phyloP scores from a whole-genome alignment of 2,329 filamentous ascomycete species.

The Nakataea oryzae region DNA sequence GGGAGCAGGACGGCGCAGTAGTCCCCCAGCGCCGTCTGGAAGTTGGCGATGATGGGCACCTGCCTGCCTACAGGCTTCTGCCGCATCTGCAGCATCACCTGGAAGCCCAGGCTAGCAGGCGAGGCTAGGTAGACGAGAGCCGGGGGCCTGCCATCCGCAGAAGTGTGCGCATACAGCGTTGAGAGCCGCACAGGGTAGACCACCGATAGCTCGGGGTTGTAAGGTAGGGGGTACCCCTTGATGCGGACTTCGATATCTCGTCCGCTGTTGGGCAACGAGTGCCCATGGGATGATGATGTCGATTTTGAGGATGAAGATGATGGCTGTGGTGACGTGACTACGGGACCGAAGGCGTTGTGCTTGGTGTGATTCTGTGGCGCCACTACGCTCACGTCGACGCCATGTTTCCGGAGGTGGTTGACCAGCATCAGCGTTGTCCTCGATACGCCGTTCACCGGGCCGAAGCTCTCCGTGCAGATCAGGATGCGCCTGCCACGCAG shows the following conservation, averaged over 20 bases:
- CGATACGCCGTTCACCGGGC: constrained; percentile 64
- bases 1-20: constrained; percentile 64
- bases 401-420: constrained; percentile 53
- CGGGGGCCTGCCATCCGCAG: constrained; percentile 35
- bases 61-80: constrained; percentile 44
- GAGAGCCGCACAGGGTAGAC: constrained; percentile 59
- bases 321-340: constrained; percentile 17
- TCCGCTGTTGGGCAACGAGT: background rate
- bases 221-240: constrained; percentile 55
- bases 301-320: background rate
- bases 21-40: constrained; percentile 60
- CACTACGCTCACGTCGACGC: constrained; percentile 54
- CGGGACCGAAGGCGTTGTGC: constrained; percentile 41
- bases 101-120: constrained; percentile 59
- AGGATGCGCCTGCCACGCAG: constrained; percentile 53
- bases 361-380: constrained; percentile 49
- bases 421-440: constrained; percentile 61
- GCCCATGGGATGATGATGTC: background rate
- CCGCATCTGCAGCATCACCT: constrained; percentile 58
- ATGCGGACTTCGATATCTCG: constrained; percentile 43
- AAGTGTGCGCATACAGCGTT: constrained; percentile 48
- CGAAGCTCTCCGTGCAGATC: constrained; percentile 61
- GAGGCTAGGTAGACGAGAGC: constrained; percentile 62
- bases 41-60: constrained; percentile 55
- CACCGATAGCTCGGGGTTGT: constrained; percentile 61